These are phyloP conservation scores for Lactifluus pinguis DNA, from an alignment of 768 basidiomycete species.

Conservation along the genomic window DNA sequence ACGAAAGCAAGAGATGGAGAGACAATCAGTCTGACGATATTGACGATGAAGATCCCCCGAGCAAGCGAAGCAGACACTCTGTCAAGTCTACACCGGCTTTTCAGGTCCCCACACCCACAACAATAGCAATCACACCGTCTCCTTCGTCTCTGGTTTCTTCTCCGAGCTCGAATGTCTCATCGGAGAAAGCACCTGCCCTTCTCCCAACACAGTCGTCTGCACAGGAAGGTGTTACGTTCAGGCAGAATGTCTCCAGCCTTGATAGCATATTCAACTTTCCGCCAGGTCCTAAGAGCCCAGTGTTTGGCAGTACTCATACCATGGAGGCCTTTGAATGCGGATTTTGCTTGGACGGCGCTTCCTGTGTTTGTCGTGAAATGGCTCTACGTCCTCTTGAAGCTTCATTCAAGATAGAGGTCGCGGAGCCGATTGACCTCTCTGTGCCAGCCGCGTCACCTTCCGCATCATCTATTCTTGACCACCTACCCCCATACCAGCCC, in stretches of 20 bases:
- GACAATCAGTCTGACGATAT: conserved; percentile 34
- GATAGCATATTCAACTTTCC: conserved; percentile 32
- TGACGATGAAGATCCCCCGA: conserved; percentile 20
- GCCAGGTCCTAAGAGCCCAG: conserved; percentile 24
- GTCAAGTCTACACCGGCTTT: conserved; percentile 21
- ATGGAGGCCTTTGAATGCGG: conserved; percentile 56
- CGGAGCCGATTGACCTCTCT: conserved; percentile 19
- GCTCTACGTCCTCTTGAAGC: conserved; percentile 35
- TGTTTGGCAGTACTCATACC: conserved; percentile 23
- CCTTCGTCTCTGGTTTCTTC: conserved; percentile 46
- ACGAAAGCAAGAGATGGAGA: conserved; percentile 51
- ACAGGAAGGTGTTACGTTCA: conserved; percentile 24
- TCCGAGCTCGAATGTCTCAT: conserved; percentile 31
- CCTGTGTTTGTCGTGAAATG: conserved; percentile 73
- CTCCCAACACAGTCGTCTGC: conserved; percentile 23
- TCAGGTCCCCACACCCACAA: conserved; percentile 25
- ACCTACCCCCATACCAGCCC: conserved; percentile 71
- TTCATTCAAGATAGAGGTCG: conserved; percentile 24
- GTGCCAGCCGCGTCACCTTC: conserved; percentile 14
- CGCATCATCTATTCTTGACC: conserved; percentile 56
- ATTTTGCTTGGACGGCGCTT: conserved; percentile 58
- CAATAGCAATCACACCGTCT: conserved; percentile 22
- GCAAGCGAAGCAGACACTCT: conserved; percentile 30
- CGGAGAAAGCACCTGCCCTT: conserved; percentile 27
- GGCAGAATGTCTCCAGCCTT: conserved; percentile 26